phyloP scores from a whole-genome alignment of 345 rosid genomes.

The Eucalyptus fibrosa region DNA sequence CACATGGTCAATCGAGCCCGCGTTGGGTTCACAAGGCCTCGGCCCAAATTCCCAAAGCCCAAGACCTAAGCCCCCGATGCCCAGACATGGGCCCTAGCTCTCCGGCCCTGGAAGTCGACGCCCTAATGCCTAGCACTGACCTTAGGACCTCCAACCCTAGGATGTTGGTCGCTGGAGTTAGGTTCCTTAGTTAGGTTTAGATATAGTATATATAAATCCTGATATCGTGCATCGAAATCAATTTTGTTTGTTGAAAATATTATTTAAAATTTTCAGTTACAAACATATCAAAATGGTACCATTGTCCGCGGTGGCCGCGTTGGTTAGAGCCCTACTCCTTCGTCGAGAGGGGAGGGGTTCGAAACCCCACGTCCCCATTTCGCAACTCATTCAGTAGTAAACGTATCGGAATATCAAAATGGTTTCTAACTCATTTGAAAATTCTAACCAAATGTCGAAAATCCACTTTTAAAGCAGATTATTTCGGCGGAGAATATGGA shows the following conservation, averaged over 20 bases:
- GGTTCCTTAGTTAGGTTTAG: neutral
- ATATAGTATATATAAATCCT: too few species aligned
- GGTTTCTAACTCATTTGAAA: neutral
- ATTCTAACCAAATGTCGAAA: rapidly evolving
- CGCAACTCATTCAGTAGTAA: too few species aligned
- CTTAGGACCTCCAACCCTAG: neutral
- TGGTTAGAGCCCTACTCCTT: too few species aligned
- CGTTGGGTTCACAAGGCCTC: neutral
- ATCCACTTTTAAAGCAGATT: rapidly evolving
- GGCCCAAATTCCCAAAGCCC: neutral
- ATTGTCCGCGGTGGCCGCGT: too few species aligned
- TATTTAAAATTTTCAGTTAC: neutral
- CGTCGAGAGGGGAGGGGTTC: too few species aligned
- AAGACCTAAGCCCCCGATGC: neutral
- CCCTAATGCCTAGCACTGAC: neutral
- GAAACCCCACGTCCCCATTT: too few species aligned
- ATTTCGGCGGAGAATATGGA: neutral
- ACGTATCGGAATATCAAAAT: too few species aligned
- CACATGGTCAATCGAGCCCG: neutral
- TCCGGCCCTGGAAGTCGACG: neutral
- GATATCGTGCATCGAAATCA: neutral
- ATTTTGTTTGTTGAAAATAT: neutral
- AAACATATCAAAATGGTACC: neutral
- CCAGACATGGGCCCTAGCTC: neutral
- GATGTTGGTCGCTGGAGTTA: neutral